Evolutionary conservation across 2,329 filamentous ascomycete species (phyloP).

Genomic region (Aureobasidium namibiae): DNA sequence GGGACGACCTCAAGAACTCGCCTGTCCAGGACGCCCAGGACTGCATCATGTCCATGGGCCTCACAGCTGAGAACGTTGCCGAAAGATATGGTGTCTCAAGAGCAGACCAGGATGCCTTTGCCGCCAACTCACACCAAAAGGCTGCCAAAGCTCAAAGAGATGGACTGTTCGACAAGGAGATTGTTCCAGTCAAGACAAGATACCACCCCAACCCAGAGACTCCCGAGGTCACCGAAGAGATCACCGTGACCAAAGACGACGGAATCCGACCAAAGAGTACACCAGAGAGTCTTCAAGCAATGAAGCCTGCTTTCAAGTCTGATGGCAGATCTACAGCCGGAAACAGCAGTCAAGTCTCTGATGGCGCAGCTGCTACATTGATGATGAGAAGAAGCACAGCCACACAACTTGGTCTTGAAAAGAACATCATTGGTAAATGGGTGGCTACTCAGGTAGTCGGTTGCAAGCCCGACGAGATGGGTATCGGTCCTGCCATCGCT

Average conservation of each 20-base stretch:
- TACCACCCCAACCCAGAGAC: slow-evolving; percentile 56
- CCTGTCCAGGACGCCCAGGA: slow-evolving; percentile 63
- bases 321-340: slow-evolving; percentile 76
- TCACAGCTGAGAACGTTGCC: slow-evolving; percentile 85
- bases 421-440: slow-evolving; percentile 72
- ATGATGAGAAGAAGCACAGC: slow-evolving; percentile 81
- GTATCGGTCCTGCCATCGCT: slow-evolving; percentile 75
- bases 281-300: slow-evolving; percentile 61
- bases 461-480: slow-evolving; percentile 87
- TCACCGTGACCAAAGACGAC: slow-evolving; percentile 71
- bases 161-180: slow-evolving; percentile 69
- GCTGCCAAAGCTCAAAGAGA: slow-evolving; percentile 61
- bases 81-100: slow-evolving; percentile 63
- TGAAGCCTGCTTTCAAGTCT: slow-evolving; percentile 78
- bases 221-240: slow-evolving; percentile 40
- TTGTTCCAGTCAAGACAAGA: slow-evolving; percentile 67
- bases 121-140: slow-evolving; percentile 63
- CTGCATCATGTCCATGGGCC: slow-evolving; percentile 90
- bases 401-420: slow-evolving; percentile 59
- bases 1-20: slow-evolving; percentile 62
- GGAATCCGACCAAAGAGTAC: slow-evolving; percentile 65
- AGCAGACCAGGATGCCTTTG: slow-evolving; percentile 75
- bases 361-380: slow-evolving; percentile 76
- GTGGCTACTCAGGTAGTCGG: slow-evolving; percentile 68
- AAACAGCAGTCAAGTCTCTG: slow-evolving; percentile 76